Evolutionary conservation across 768 basidiomycete genomes (phyloP).

Genomic region (Terana coerulea): DNA sequence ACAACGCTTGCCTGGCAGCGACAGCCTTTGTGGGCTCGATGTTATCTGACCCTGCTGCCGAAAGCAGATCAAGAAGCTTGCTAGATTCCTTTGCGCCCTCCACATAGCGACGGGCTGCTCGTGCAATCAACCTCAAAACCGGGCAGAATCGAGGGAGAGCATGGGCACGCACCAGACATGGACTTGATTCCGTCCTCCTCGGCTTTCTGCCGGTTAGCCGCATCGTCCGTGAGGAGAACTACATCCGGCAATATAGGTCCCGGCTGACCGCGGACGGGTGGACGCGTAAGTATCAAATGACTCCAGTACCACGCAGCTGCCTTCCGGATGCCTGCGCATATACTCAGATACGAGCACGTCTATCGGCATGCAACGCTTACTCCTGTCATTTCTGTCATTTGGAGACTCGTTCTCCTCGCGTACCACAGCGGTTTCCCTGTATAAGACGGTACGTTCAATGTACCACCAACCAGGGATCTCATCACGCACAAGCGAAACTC

Average conservation of each 20-base stretch:
- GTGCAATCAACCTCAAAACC: background rate
- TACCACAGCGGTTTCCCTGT: slow-evolving; percentile 76
- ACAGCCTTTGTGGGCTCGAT: slow-evolving; percentile 60
- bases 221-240: slow-evolving; percentile 88
- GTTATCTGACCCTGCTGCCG: slow-evolving; percentile 58
- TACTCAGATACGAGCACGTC: background rate
- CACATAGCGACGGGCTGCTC: slow-evolving; percentile 76
- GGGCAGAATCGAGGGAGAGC: background rate
- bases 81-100: slow-evolving; percentile 63
- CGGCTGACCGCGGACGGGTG: slow-evolving; percentile 47
- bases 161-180: slow-evolving; percentile 49
- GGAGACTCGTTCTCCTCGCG: slow-evolving; percentile 77
- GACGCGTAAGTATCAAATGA: slow-evolving; percentile 57
- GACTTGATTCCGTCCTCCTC: slow-evolving; percentile 56
- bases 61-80: slow-evolving; percentile 77
- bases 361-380: slow-evolving; percentile 34
- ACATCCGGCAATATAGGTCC: slow-evolving; percentile 50
- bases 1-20: slow-evolving; percentile 55
- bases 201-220: slow-evolving; percentile 76
- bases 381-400: slow-evolving; percentile 94
- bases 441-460: slow-evolving; percentile 3
- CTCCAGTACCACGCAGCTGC: slow-evolving; percentile 84
- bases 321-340: slow-evolving; percentile 72
- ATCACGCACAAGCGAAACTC: slow-evolving; percentile 75
- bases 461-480: background rate